Percentiles rank a stretch among this genome's conserved stretches.
These are phyloP conservation scores for Combretum micranthum DNA, from an alignment of 345 rosid genomes.

Conservation along the genomic window DNA sequence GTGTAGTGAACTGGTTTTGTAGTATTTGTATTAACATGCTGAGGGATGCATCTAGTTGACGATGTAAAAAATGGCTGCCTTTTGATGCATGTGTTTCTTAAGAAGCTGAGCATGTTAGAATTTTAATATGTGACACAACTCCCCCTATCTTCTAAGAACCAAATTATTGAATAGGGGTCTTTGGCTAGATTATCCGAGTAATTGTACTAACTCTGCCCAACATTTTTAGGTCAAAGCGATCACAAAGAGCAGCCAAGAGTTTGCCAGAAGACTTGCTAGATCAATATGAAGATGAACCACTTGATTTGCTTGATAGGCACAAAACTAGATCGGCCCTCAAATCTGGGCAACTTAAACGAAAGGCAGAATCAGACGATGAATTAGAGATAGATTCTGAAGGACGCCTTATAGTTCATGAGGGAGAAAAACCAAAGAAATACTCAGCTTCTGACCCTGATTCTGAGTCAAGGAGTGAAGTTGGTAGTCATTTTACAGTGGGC, in stretches of 20 bases:
- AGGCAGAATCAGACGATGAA: conserved; percentile 73
- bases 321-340: conserved; percentile 75
- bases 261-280: conserved; percentile 62
- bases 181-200: too few relatives aligned
- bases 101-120: too few relatives aligned
- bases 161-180: too few relatives aligned
- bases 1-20: conserved; percentile 10
- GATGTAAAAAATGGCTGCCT: too few relatives aligned
- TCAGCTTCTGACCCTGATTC: conserved; percentile 30
- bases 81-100: too few relatives aligned
- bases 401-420: conserved; percentile 56
- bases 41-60: too few relatives aligned
- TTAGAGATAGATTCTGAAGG: conserved; percentile 80
- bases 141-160: too few relatives aligned
- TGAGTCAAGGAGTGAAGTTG: conserved; percentile 55
- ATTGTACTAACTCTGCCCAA: conserved; percentile 7
- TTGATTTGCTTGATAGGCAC: conserved; percentile 69
- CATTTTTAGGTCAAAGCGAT: conserved; percentile 46
- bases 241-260: conserved; percentile 44
- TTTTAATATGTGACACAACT: too few relatives aligned
- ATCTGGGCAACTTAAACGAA: conserved; percentile 42
- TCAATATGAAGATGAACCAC: conserved; percentile 84
- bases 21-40: neutral
- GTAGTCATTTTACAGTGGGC: conserved; percentile 32
- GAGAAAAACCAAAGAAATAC: conserved; percentile 40